Conservation (phyloP, 495 filamentous ascomycete species). For the Choiromyces venosus region DNA sequence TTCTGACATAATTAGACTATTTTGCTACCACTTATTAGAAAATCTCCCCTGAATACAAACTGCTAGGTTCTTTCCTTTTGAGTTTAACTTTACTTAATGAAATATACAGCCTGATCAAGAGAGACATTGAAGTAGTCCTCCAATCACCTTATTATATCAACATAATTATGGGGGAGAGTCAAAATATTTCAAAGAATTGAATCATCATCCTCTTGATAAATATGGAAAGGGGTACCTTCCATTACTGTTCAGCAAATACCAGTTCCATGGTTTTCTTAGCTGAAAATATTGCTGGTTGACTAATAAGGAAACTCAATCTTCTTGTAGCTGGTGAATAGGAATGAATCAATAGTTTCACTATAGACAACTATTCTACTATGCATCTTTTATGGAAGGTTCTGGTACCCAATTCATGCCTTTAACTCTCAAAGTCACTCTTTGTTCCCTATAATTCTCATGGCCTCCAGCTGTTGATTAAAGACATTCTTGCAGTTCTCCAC, state of each 20-base stretch:
- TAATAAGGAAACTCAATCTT: not conserved
- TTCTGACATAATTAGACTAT: not conserved
- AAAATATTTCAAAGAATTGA: not conserved
- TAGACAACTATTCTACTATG: too few species aligned
- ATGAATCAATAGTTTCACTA: too few species aligned
- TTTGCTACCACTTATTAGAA: too few species aligned
- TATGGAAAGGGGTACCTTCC: not conserved
- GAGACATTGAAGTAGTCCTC: not conserved
- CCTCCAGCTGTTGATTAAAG: too few species aligned
- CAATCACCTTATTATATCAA: not conserved
- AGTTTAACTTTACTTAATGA: not conserved
- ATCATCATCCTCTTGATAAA: constrained; percentile 4
- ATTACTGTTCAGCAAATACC: not conserved
- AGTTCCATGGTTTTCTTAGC: not conserved
- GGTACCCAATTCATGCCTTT: too few species aligned
- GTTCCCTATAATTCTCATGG: too few species aligned
- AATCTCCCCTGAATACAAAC: not conserved
- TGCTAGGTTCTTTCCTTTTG: not conserved
- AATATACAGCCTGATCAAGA: not conserved
- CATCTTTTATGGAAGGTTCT: too few species aligned
- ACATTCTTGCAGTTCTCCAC: too few species aligned
- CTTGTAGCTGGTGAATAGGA: not conserved
- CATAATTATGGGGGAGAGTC: constrained; percentile 6
- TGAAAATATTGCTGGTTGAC: not conserved
- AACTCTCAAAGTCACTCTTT: too few species aligned